These are phyloP conservation scores for Sclerotiophoma versabilis DNA, from an alignment of 2,329 filamentous ascomycete genomes.

Conservation along the genomic window DNA sequence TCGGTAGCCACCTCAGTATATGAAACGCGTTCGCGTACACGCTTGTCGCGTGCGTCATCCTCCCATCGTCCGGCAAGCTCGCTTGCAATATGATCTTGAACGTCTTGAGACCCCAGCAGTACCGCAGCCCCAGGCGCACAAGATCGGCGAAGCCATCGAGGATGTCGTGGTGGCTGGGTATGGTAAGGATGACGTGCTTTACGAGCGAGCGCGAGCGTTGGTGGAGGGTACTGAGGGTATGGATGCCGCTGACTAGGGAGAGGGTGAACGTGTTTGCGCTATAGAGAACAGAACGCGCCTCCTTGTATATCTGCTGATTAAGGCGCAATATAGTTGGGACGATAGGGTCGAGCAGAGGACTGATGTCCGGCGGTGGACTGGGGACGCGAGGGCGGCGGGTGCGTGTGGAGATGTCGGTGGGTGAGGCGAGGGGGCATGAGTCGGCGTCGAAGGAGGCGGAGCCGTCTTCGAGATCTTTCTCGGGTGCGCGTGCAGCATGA, in stretches of 20 bases:
- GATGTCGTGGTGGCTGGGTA: slow-evolving; percentile 56
- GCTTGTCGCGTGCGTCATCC: slow-evolving; percentile 44
- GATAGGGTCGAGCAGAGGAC: slow-evolving; percentile 40
- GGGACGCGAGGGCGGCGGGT: neutral
- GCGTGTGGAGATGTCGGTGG: neutral
- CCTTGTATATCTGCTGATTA: slow-evolving; percentile 49
- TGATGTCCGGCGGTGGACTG: neutral
- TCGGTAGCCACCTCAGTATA: slow-evolving; percentile 55
- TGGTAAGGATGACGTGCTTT: slow-evolving; percentile 53
- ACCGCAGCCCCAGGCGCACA: slow-evolving; percentile 54
- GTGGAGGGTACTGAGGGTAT: slow-evolving; percentile 50
- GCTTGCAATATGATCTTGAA: slow-evolving; percentile 51
- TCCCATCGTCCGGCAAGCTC: slow-evolving; percentile 40
- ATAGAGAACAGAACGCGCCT: slow-evolving; percentile 43
- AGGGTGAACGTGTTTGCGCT: slow-evolving; percentile 47
- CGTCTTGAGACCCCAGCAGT: slow-evolving; percentile 55
- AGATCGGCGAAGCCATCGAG: slow-evolving; percentile 56
- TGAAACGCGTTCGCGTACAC: slow-evolving; percentile 58
- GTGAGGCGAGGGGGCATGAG: neutral
- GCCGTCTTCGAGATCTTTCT: slow-evolving; percentile 20
- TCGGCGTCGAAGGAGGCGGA: neutral
- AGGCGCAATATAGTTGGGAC: slow-evolving; percentile 49
- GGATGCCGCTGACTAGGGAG: slow-evolving; percentile 47
- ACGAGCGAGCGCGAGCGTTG: slow-evolving; percentile 54
- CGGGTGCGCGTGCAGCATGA: slow-evolving; percentile 27